Conservation (phyloP, 306 rosid genomes). For the Notholithocarpus densiflorus region DNA sequence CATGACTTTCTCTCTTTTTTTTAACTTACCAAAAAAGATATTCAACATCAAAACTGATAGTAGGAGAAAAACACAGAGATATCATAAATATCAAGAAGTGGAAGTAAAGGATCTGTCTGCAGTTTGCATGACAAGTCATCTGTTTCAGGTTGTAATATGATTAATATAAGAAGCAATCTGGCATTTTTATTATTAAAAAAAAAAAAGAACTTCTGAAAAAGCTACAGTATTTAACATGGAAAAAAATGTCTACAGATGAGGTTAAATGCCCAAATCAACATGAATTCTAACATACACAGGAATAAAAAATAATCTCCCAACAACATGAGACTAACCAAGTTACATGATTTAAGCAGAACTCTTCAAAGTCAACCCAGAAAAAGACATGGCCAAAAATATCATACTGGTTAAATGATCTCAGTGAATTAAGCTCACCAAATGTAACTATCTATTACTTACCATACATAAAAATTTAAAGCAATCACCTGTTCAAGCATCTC, state of each 20-base stretch:
- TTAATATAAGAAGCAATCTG: neutral
- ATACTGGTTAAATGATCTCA: neutral
- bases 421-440: slow-evolving; percentile 5
- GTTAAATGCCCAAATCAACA: neutral
- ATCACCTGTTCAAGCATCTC: slow-evolving; percentile 63
- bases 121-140: slow-evolving; percentile 9
- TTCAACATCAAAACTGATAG: neutral
- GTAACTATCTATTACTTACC: neutral
- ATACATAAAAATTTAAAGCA: slow-evolving; percentile 5
- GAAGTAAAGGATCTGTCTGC: slow-evolving; percentile 6
- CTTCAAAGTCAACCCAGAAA: slow-evolving; percentile 10
- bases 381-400: slow-evolving; percentile 7
- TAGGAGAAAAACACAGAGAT: neutral
- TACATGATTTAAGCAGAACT: neutral
- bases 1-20: neutral
- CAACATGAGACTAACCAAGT: neutral
- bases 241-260: neutral
- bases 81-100: neutral
- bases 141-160: slow-evolving; percentile 6
- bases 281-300: neutral
- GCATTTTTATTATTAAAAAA: neutral
- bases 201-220: neutral
- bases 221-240: neutral
- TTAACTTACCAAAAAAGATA: neutral
- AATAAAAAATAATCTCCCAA: neutral